phyloP scores from a whole-genome alignment of 306 rosid genomes.

The Rubus parviflorus region DNA sequence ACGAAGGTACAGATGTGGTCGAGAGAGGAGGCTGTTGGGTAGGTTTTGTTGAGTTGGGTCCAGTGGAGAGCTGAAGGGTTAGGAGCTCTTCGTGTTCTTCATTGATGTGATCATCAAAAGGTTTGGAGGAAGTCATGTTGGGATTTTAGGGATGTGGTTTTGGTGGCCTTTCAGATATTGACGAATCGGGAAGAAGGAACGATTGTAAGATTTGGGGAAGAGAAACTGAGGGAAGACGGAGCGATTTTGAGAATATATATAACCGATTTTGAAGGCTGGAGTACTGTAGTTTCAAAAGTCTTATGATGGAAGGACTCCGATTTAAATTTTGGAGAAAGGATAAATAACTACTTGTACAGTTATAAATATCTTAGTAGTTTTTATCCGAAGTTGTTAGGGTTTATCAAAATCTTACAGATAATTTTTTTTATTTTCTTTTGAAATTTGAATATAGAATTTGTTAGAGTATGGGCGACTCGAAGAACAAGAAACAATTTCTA shows the following conservation, averaged over 20 bases:
- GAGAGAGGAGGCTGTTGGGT: neutral
- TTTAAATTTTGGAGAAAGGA: neutral
- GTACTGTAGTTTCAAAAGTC: neutral
- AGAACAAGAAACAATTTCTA: too few relatives aligned
- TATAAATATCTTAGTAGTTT: neutral
- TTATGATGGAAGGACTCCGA: neutral
- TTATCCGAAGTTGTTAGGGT: neutral
- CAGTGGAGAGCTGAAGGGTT: constrained; percentile 5
- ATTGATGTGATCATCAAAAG: neutral
- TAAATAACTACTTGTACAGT: neutral
- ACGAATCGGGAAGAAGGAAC: neutral
- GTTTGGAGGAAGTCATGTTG: neutral
- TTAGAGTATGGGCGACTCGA: too few relatives aligned
- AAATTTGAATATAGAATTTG: too few relatives aligned
- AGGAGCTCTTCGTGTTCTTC: neutral
- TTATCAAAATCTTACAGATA: neutral
- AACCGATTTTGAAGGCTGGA: neutral
- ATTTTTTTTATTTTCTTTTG: too few relatives aligned
- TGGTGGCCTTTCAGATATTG: neutral
- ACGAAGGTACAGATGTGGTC: too few relatives aligned
- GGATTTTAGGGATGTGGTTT: neutral
- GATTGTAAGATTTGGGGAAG: neutral
- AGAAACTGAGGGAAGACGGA: neutral
- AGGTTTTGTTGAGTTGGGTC: neutral
- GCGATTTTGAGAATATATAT: too few relatives aligned